Evolutionary conservation across 148 eudicot species (phyloP).

Genomic region (Rhododendron ovatum): DNA sequence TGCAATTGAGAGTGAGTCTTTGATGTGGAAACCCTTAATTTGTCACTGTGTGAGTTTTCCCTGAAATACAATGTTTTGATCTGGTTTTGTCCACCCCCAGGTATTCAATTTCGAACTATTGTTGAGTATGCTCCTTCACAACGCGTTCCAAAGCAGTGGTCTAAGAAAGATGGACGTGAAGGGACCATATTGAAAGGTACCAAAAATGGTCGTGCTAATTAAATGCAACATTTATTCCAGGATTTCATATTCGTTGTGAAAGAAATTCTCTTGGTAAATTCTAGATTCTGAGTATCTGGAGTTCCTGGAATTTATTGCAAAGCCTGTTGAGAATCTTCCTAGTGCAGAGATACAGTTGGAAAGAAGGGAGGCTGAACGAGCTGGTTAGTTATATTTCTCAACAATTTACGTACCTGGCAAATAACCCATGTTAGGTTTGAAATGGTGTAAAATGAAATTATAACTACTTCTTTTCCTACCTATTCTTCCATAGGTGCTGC

Average conservation of each 20-base stretch:
- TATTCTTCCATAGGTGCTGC: slow-evolving; percentile 32
- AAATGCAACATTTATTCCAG: background rate
- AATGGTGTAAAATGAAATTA: background rate
- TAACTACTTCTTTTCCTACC: background rate
- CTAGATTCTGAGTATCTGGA: slow-evolving; percentile 64
- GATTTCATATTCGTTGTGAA: background rate
- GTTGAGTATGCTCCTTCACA: slow-evolving; percentile 73
- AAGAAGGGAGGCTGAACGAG: slow-evolving; percentile 62
- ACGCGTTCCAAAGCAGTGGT: slow-evolving; percentile 50
- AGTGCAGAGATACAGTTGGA: slow-evolving; percentile 77
- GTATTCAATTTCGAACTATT: slow-evolving; percentile 44
- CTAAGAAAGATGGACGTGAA: slow-evolving; percentile 65
- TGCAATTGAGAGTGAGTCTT: background rate
- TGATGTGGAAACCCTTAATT: background rate
- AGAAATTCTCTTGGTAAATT: slow-evolving; percentile 6
- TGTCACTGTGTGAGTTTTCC: background rate
- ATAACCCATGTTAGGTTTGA: background rate
- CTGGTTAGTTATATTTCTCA: slow-evolving; percentile 29
- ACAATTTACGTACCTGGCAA: background rate
- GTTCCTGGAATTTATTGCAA: slow-evolving; percentile 51
- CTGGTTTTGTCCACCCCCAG: slow-evolving; percentile 10
- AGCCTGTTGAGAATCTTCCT: slow-evolving; percentile 68
- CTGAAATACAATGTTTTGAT: background rate
- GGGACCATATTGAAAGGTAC: slow-evolving; percentile 57
- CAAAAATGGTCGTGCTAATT: background rate